phyloP scores from a whole-genome alignment of 73 alveolate genomes.

The Paramecium biaurelia region DNA sequence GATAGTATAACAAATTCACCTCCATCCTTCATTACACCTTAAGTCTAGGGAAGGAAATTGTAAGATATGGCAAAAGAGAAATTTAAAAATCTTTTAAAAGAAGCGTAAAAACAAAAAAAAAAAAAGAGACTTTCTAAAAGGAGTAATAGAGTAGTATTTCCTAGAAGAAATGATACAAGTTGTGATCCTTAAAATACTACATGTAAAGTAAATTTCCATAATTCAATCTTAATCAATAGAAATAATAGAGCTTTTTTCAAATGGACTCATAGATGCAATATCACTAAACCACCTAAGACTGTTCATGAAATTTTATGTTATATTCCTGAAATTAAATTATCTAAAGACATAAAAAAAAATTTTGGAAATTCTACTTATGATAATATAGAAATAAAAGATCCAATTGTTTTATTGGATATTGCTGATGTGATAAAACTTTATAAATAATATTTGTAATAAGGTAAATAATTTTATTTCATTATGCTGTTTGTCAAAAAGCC shows the following conservation, averaged over 20 bases:
- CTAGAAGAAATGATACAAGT: not conserved
- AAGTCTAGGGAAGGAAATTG: not conserved
- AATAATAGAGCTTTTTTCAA: not conserved
- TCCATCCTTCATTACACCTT: not conserved
- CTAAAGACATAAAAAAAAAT: not conserved
- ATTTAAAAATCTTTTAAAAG: not conserved
- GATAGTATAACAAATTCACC: not conserved
- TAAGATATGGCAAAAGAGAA: slow-evolving; percentile 5
- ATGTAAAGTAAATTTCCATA: not conserved
- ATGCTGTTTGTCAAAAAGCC: not conserved
- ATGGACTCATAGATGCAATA: not conserved
- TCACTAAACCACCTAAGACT: not conserved
- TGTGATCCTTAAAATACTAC: not conserved
- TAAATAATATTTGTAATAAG: not conserved
- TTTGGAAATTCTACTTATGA: not conserved
- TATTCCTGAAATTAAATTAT: not conserved
- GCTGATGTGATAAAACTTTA: not conserved
- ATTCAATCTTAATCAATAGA: not conserved
- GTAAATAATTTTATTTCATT: not conserved
- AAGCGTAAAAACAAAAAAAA: not conserved
- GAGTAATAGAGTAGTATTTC: not conserved
- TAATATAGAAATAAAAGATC: not conserved
- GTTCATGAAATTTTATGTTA: not conserved
- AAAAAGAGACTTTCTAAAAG: not conserved
- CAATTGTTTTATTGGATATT: not conserved